Base-by-base conservation (phyloP, 2,329 filamentous ascomycete genomes). In the Epichloe sibirici region DNA sequence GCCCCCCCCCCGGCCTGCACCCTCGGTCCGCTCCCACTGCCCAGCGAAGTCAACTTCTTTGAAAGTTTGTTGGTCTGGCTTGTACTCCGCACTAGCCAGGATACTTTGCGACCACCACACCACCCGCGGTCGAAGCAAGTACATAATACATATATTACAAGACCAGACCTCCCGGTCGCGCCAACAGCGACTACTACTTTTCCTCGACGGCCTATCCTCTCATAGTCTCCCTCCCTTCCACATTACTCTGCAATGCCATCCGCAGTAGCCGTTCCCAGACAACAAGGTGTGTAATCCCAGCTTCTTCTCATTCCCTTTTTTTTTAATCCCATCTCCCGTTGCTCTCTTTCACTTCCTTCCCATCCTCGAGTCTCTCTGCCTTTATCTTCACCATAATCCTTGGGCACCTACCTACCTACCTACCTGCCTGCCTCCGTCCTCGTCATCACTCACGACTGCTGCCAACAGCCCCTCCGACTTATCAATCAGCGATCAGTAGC, bases 271-370 rank as follows among this genome's bases (percentile, higher is more conserved):
- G 49, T 56, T 49, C 54, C 53, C 51, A 54, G 52, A 57, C 53
- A 59, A 57, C 53, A 59, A 61, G 59, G 59, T 61, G 56, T 56
- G 58, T 60, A 37, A 49, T 44, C 42, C 6, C 43, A 38, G n/a
- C n/a, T 35, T 3, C 31, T 51, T 53, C 42, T 34, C 23, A 46
- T 21, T 42, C 48, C 50, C 40, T 17, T 25, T 28, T 38, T 44
- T 28, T 38, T 44, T 42, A 15, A 15, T 53, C 38, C 25, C 45
- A 31, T 45, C 21, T 11, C 28, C 28, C 28, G 8, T 31, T 31
- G 28, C 17, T 45, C 8, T 48, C 43, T 11, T 51, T 35, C 40
- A 43, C 46, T 31, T 28, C 47, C 48, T 51, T 52, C 23, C 11
- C 34, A 25, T 49, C 21, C n/a, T 51, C 28, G 28, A 31, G 8